These are phyloP conservation scores for Parietaria judaica DNA, from an alignment of 306 rosid genomes.

Conservation along the genomic window DNA sequence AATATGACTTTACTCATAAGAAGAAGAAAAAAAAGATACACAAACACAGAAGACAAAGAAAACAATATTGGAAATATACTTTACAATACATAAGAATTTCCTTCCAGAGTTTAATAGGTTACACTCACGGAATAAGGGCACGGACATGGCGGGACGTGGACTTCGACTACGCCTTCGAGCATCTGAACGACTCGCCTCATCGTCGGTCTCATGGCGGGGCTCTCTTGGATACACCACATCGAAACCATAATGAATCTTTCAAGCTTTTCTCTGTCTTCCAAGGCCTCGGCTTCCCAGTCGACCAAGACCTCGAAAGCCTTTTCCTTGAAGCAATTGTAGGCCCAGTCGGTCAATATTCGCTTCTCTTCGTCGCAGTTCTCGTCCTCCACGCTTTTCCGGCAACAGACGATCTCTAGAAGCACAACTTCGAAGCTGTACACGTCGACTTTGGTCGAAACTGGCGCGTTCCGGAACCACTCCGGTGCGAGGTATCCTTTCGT, in stretches of 20 bases:
- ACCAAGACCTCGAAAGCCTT: not conserved
- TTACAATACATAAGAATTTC: too few relatives aligned
- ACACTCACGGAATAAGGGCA: constrained; percentile 7
- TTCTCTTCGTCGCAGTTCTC: not conserved
- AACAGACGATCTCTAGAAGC: constrained; percentile 29
- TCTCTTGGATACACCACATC: too few relatives aligned
- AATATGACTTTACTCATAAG: too few relatives aligned
- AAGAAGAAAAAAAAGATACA: too few relatives aligned
- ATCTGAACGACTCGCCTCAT: constrained; percentile 28
- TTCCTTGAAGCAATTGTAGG: constrained; percentile 16
- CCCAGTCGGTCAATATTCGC: constrained; percentile 14
- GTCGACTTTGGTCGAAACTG: too few relatives aligned
- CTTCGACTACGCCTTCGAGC: constrained; percentile 37
- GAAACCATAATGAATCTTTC: constrained; percentile 7
- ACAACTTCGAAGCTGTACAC: not conserved
- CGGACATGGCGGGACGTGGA: constrained; percentile 28
- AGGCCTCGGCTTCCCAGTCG: constrained; percentile 5
- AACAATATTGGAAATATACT: too few relatives aligned
- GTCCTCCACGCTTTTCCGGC: constrained; percentile 20
- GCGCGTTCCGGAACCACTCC: too few relatives aligned
- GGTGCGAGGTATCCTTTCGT: too few relatives aligned
- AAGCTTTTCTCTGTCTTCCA: constrained; percentile 10
- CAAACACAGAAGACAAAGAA: too few relatives aligned
- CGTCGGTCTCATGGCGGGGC: constrained; percentile 14
- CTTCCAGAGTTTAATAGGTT: not conserved